Base-by-base conservation (phyloP, 2,329 filamentous ascomycete genomes). In the Alternaria solani region DNA sequence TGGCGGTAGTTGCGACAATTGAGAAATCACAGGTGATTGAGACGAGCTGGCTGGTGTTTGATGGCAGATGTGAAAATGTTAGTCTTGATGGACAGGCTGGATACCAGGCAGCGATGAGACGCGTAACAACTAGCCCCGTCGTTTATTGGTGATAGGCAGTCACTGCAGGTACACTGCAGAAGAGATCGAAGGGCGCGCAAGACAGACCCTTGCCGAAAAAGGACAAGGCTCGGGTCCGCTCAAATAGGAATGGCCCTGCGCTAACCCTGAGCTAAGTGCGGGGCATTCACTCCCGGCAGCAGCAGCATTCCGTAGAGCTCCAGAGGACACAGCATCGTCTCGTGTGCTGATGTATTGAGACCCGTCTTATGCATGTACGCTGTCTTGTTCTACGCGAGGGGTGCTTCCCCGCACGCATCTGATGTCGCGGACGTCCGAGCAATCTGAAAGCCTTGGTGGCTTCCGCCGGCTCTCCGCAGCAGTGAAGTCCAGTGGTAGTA, bases 381-480 rank as follows among this genome's bases (percentile, higher is more conserved):
- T 25, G 9, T 36, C 20, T 18, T 12, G 2, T 7, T 26, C 5
- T 49, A 38, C 7, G 34, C 16, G 0, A 36, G 26, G 3, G 20
- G 11, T 49, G 46, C 23, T 26, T n/a, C 23, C 5, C 46, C 32
- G 32, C 46, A 38, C 20, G 25, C 20, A 5, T 49, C 46, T 2
- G 26, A 39, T 41, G 49, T 26, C 26, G 49, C 49, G 34, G 34
- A 39, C 36, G 1, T 59, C 42, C 48, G 41, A 28, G 25, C 38
- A 14, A 44, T 5, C 39, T 43, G 55, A 36, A 58, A 28, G 46
- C 44, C 25, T 25, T 42, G 54, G 56, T 46, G 51, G 51, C 49
- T 32, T 46, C 46, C 46, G 36, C 55, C 71, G 71, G 70, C 69
- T 73, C 71, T 74, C 71, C 71, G 65, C 70, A 70, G 26, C 60